phyloP scores from a whole-genome alignment of 352 stramenopile genomes.

The Phytopythium helicoides region DNA sequence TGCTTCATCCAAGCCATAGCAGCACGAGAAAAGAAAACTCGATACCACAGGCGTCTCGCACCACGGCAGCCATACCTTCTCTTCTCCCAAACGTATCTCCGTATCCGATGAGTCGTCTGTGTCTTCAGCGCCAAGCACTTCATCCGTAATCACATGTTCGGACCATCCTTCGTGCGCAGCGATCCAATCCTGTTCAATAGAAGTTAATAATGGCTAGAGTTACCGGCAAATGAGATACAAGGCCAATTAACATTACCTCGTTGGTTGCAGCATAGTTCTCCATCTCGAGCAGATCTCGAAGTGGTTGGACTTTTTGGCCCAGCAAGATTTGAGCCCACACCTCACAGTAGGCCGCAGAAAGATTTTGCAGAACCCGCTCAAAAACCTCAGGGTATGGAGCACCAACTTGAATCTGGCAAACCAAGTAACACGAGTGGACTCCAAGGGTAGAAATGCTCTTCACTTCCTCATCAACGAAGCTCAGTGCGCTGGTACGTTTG shows the following conservation, averaged over 20 bases:
- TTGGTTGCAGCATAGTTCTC: constrained; percentile 77
- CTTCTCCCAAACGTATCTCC: constrained; percentile 41
- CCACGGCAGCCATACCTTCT: constrained; percentile 86
- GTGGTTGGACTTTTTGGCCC: constrained; percentile 58
- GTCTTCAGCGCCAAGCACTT: constrained; percentile 36
- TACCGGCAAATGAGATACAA: too few relatives aligned
- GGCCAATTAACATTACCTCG: constrained; percentile 37
- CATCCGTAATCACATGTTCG: constrained; percentile 60
- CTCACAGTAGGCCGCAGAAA: constrained; percentile 71
- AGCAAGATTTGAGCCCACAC: constrained; percentile 57
- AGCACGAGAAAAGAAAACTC: constrained; percentile 83
- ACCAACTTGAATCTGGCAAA: constrained; percentile 41
- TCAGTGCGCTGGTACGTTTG: constrained; percentile 3
- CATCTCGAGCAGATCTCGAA: constrained; percentile 55
- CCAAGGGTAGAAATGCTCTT: constrained; percentile 33
- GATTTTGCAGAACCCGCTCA: constrained; percentile 39
- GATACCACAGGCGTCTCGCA: constrained; percentile 80
- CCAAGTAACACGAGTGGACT: constrained; percentile 55
- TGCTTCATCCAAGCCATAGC: constrained; percentile 79
- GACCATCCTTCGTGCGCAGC: constrained; percentile 68
- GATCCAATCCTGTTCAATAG: constrained; percentile 62
- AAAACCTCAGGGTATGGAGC: constrained; percentile 46
- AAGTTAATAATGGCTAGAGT: too few relatives aligned
- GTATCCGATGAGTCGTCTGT: constrained; percentile 37
- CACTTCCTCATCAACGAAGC: constrained; percentile 73